These are phyloP conservation scores for Ogataea hybrid DNA, from an alignment of 1,139 yeast species.

Conservation along the genomic window DNA sequence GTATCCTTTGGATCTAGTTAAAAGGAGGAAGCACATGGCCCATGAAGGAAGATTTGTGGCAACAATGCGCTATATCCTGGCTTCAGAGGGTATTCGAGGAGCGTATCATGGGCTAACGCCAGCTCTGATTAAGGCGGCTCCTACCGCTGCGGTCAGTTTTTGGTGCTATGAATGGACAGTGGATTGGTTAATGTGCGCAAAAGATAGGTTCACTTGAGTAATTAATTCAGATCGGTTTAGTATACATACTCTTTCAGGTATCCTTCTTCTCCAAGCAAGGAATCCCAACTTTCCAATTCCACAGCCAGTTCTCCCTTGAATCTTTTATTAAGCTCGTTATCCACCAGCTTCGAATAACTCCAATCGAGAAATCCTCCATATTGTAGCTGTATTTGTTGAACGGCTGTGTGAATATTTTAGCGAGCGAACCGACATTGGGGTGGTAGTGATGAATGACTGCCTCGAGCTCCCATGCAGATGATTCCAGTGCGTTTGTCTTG, in stretches of 20 bases:
- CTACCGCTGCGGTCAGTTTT: slow-evolving; percentile 77
- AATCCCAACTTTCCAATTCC: slow-evolving; percentile 66
- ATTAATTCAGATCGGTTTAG: slow-evolving; percentile 5
- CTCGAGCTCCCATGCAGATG: slow-evolving; percentile 91
- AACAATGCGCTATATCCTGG: slow-evolving; percentile 40
- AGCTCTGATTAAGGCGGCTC: slow-evolving; percentile 73
- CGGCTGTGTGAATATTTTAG: slow-evolving; percentile 85
- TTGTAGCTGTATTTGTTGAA: slow-evolving; percentile 84
- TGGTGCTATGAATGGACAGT: slow-evolving; percentile 57
- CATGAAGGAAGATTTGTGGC: slow-evolving; percentile 13
- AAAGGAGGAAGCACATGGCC: slow-evolving; percentile 75
- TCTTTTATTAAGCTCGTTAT: slow-evolving; percentile 69
- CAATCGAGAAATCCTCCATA: slow-evolving; percentile 94
- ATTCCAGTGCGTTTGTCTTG: slow-evolving; percentile 72
- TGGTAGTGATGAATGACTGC: slow-evolving; percentile 81
- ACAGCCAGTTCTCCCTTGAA: slow-evolving; percentile 72
- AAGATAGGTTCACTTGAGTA: slow-evolving; percentile 4
- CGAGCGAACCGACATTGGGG: slow-evolving; percentile 92
- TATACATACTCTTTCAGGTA: slow-evolving; percentile 22
- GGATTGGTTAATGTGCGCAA: slow-evolving; percentile 13
- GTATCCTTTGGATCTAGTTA: slow-evolving; percentile 82
- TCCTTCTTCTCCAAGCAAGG: slow-evolving; percentile 36
- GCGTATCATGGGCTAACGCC: slow-evolving; percentile 72
- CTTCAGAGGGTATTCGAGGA: slow-evolving; percentile 60
- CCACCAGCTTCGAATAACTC: slow-evolving; percentile 73